Percentiles rank a stretch among this genome's conserved stretches.
These are phyloP conservation scores for Paecilomyces fulvus DNA, from an alignment of 2,329 filamentous ascomycete species.

Conservation along the genomic window DNA sequence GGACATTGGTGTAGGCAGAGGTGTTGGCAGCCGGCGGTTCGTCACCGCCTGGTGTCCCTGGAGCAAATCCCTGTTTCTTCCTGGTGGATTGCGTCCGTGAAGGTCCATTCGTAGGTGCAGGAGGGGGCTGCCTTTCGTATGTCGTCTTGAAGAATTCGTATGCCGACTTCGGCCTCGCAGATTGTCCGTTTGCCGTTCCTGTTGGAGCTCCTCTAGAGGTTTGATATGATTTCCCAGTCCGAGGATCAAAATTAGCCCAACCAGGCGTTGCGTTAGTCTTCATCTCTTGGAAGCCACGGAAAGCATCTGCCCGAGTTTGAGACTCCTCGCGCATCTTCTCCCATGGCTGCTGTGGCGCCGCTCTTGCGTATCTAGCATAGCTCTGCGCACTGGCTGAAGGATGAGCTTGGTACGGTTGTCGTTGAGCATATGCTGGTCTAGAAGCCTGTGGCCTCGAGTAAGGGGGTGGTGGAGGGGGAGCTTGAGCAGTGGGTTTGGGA, in stretches of 20 bases:
- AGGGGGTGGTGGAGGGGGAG: constrained; percentile 10
- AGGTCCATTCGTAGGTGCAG: constrained; percentile 24
- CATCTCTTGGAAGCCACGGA: constrained; percentile 38
- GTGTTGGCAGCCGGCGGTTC: constrained; percentile 48
- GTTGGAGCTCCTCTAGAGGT: constrained; percentile 7
- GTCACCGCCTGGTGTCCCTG: constrained; percentile 50
- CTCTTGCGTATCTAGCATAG: constrained; percentile 33
- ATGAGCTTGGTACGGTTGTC: constrained; percentile 12
- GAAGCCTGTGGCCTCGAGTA: constrained; percentile 15
- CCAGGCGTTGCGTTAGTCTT: constrained; percentile 22
- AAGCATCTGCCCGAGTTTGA: constrained; percentile 37
- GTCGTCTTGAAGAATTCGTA: constrained; percentile 27
- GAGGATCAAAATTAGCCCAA: constrained; percentile 35
- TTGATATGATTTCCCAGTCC: constrained; percentile 17
- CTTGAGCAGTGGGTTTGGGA: constrained; percentile 1
- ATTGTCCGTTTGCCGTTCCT: constrained; percentile 13
- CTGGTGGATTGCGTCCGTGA: constrained; percentile 36
- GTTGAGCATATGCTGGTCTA: constrained; percentile 15
- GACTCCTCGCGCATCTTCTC: constrained; percentile 29
- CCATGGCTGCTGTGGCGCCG: constrained; percentile 31
- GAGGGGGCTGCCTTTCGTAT: constrained; percentile 6
- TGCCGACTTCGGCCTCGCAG: constrained; percentile 28
- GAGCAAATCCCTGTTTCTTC: constrained; percentile 50
- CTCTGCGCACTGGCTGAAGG: constrained; percentile 30
- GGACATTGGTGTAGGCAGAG: constrained; percentile 39